Base-by-base conservation (phyloP, 768 basidiomycete genomes). In the Suillus discolor region DNA sequence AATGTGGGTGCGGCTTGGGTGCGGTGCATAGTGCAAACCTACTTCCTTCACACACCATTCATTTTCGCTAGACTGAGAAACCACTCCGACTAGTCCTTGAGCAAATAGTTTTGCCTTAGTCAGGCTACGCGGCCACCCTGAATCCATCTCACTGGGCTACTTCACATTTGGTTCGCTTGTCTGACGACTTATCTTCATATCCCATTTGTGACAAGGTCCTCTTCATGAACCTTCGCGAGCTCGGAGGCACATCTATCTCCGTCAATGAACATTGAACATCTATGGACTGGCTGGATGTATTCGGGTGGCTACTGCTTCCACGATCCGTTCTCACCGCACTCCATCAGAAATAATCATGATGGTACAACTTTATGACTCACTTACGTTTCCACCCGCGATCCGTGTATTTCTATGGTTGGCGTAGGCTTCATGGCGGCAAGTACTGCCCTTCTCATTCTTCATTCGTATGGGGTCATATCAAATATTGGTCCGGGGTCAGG, bases 321-420 rank as follows among this genome's bases (percentile, higher is more conserved):
- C 54, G 54, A 55, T 55, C 54, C 54, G 54, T 55, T 55, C 54
- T 55, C 54, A 55, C 54, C 54, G 54, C 54, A 55, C 11, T 34
- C 36, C 34, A 34, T 55, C 54, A 55, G 20, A 36, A 36, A 55
- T 55, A 55, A n/a, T 20, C 12, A 20, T 54, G 53, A 31, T 54
- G 53, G 53, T 20, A 54, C 20, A 54, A 31, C 9, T 54, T 11
- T 18, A 36, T 55, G 20, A 28, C 51, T 13, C 23, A 51, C 25
- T 53, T 53, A 53, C 25, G 49, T 51, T 47, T 45, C 6, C 6
- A 25, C 5, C 25, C 16, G 51, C 51, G 25, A 28, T 53, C 20
- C 20, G 36, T 55, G 34, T 55, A 54, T 54, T 54, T 53, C 34
- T 55, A 55, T 55, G 54, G 54, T 55, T 36, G 12, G 34, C 6